A percentile compares a stretch with the other conserved stretches of the same genome.
These are phyloP conservation scores for Smittium mucronatum DNA, from an alignment of 371 early-diverging fungal genomes.

Conservation along the genomic window DNA sequence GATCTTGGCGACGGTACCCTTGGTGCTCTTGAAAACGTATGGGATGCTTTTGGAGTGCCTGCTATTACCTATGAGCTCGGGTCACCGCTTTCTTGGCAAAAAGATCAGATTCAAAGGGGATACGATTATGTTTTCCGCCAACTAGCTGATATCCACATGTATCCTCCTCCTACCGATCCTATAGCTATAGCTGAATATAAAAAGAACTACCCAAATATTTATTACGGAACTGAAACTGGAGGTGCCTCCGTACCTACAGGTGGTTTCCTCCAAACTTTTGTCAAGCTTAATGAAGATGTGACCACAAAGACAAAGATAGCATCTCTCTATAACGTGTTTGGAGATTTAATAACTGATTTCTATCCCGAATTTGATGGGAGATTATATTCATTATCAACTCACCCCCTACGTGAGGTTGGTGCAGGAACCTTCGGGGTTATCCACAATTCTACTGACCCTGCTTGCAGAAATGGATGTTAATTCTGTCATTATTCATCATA, in stretches of 20 bases:
- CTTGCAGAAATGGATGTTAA: neutral
- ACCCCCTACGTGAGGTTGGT: slow-evolving; percentile 2
- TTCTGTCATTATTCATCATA: too few species aligned
- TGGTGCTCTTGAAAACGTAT: neutral
- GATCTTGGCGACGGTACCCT: neutral
- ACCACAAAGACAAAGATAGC: neutral
- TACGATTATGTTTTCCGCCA: neutral
- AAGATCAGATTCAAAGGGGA: slow-evolving; percentile 4
- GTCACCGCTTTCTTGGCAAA: neutral
- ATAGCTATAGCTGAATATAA: neutral
- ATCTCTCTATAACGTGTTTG: neutral
- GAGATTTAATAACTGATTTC: neutral
- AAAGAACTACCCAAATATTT: neutral
- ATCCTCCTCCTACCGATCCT: neutral
- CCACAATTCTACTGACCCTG: neutral
- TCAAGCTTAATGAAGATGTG: neutral
- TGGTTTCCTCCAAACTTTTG: neutral
- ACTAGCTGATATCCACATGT: neutral
- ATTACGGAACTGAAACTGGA: neutral
- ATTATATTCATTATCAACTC: neutral
- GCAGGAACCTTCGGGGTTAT: neutral
- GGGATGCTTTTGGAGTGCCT: neutral
- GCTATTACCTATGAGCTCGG: slow-evolving; percentile 4
- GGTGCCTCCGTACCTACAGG: neutral
- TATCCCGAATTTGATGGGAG: neutral